Base-by-base conservation (phyloP, 768 basidiomycete genomes). In the Hygrocybe punicea region DNA sequence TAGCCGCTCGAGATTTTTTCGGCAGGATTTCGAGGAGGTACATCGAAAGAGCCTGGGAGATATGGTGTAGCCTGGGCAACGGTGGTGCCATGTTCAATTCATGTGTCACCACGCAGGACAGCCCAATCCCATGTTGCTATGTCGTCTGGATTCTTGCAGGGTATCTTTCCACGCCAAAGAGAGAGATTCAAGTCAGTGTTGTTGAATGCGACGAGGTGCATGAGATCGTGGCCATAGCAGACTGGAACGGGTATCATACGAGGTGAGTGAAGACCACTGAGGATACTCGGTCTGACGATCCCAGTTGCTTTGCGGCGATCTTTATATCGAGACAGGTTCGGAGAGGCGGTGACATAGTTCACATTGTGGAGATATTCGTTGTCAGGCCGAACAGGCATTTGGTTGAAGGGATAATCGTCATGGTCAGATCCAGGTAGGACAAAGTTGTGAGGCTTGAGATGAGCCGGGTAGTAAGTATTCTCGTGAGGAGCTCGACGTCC, bases 161-260 rank as follows among this genome's bases (percentile, higher is more conserved):
- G 23, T 0, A 74, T 40, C 0, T 65, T 69, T 0, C 69, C 73
- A 11, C 61, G 63, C 25, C 25, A 36, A 17, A 51, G 33, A 35
- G 21, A 14, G 21, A 36, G 16, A 34, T 25, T 13, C 1, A 80
- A 64, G 13, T 78, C 76, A 2, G 73, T 69, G 51, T 79, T 66
- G 17, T 69, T 70, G 50, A 76, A 56, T 6, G 56, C 57, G 4
- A 64, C n/a, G 0, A 76, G 63, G 57, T 80, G 76, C 78, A 82
- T 82, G 1, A 71, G 16, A 57, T 82, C 78, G 1, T 13, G 9
- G 34, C 46, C 46, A 47, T 19, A 47, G 23, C 46, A 47, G 13
- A 14, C 46, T 47, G 46, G 72, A 34, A 0, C 67, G 63, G 50
- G 79, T 81, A 0, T 69, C 73, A 29, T 66, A 71, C 23, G 70